Percentiles rank a stretch among this genome's conserved stretches.
These are phyloP conservation scores for Fulvia fulva DNA, from an alignment of 2,329 filamentous ascomycete genomes.

Conservation along the genomic window DNA sequence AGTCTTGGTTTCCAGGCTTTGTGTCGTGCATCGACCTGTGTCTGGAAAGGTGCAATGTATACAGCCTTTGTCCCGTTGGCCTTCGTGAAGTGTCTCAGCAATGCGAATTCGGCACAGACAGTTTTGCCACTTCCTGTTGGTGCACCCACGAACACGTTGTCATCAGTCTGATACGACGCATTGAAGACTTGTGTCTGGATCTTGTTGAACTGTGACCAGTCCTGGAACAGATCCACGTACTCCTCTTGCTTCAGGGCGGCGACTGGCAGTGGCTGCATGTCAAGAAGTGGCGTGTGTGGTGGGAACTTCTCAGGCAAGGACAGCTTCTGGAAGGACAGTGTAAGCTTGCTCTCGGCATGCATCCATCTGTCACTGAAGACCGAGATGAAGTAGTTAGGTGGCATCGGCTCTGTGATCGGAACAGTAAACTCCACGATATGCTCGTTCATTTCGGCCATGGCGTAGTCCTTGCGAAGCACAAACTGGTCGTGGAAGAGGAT, in stretches of 20 bases:
- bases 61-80: constrained; percentile 72
- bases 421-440: constrained; percentile 96
- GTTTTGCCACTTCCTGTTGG: constrained; percentile 95
- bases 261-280: constrained; percentile 86
- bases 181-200: constrained; percentile 98
- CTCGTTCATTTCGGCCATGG: constrained; percentile 78
- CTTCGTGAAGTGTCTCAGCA: constrained; percentile 82
- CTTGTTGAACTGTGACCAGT: constrained; percentile 89
- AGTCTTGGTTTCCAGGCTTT: constrained; percentile 84
- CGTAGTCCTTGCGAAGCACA: constrained; percentile 84
- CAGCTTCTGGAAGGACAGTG: constrained; percentile 91
- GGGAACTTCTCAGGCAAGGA: constrained; percentile 94
- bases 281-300: constrained; percentile 84
- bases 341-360: constrained; percentile 90
- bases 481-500: constrained; percentile 95
- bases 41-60: constrained; percentile 92
- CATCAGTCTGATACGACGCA: constrained; percentile 81
- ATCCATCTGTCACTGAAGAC: constrained; percentile 96
- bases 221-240: constrained; percentile 74
- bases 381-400: constrained; percentile 96
- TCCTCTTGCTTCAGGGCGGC: constrained; percentile 83
- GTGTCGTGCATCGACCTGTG: constrained; percentile 76
- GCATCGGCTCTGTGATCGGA: constrained; percentile 94
- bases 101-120: constrained; percentile 88
- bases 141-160: constrained; percentile 91